Evolutionary conservation across 495 filamentous ascomycete species (phyloP).

Genomic region (Aspergillus avenaceus): DNA sequence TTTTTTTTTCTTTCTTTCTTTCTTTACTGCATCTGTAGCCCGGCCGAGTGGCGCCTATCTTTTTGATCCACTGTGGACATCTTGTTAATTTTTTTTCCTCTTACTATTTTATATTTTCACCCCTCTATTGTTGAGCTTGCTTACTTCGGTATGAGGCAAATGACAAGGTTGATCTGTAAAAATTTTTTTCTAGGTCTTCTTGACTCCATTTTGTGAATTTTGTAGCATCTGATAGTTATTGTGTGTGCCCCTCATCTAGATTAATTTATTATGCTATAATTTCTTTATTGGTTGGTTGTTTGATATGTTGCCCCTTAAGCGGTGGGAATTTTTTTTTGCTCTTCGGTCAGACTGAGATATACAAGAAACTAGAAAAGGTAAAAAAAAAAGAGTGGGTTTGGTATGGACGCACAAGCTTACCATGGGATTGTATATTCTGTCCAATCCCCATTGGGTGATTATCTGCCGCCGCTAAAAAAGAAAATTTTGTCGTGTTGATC

Average conservation of each 20-base stretch:
- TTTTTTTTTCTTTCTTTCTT: too few species aligned
- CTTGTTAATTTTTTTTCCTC: conserved; percentile 4
- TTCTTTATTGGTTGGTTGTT: background rate
- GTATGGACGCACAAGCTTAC: conserved; percentile 9
- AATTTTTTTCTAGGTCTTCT: background rate
- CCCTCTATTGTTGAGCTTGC: too few species aligned
- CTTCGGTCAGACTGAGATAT: background rate
- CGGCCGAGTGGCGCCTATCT: conserved; percentile 19
- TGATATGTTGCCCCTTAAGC: background rate
- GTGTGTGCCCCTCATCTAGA: conserved; percentile 9
- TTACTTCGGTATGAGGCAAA: background rate
- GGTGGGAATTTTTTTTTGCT: background rate
- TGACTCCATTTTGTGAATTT: too few species aligned
- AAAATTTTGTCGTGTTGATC: conserved; percentile 5
- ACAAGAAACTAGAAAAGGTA: background rate
- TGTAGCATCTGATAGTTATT: background rate
- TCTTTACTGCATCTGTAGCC: conserved; percentile 14
- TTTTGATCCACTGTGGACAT: conserved; percentile 16
- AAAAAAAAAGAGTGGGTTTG: conserved; percentile 3
- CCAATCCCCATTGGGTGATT: conserved; percentile 15
- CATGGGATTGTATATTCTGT: conserved; percentile 17
- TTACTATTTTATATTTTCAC: background rate
- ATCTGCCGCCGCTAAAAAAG: conserved; percentile 8
- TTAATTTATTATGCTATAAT: background rate
- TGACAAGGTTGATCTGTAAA: conserved; percentile 3